Percentiles rank a stretch among this genome's conserved stretches.
Evolutionary conservation across 495 filamentous ascomycete genomes (phyloP).

Genomic region (Tuber magnatum): DNA sequence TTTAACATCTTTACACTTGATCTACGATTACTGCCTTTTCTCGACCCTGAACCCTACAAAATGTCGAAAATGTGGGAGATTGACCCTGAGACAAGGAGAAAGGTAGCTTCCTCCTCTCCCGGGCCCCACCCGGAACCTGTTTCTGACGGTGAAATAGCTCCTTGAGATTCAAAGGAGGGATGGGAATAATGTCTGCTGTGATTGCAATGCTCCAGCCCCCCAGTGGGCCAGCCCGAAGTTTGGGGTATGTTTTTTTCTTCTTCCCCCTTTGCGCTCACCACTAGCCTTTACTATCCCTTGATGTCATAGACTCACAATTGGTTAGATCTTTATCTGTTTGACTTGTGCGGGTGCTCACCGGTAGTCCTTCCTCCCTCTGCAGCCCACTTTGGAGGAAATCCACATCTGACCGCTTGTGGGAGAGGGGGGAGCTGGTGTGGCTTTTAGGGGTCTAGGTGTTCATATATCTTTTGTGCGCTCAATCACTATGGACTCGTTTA

Average conservation of each 20-base stretch:
- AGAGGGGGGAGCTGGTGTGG: neutral
- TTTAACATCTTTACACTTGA: neutral
- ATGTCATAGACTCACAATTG: neutral
- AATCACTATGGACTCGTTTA: conserved; percentile 97
- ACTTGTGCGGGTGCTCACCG: conserved; percentile 92
- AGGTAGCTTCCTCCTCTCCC: conserved; percentile 51
- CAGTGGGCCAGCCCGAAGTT: conserved; percentile 80
- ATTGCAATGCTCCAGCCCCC: conserved; percentile 86
- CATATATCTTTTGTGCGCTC: conserved; percentile 96
- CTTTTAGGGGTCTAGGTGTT: conserved; percentile 64
- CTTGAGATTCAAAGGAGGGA: conserved; percentile 78
- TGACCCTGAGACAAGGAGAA: conserved; percentile 87
- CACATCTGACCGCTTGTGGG: neutral
- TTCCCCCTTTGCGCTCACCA: neutral
- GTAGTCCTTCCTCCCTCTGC: conserved; percentile 7
- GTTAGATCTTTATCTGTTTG: conserved; percentile 83
- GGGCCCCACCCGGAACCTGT: neutral
- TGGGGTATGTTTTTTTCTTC: conserved; percentile 42
- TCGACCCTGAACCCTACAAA: neutral
- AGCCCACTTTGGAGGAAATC: neutral
- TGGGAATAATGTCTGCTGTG: conserved; percentile 80
- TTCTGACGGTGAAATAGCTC: conserved; percentile 51
- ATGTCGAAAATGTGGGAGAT: conserved; percentile 78
- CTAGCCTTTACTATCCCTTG: neutral
- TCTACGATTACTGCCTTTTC: neutral